phyloP scores from a whole-genome alignment of 2,329 filamentous ascomycete genomes.

The Exserohilum turcica region DNA sequence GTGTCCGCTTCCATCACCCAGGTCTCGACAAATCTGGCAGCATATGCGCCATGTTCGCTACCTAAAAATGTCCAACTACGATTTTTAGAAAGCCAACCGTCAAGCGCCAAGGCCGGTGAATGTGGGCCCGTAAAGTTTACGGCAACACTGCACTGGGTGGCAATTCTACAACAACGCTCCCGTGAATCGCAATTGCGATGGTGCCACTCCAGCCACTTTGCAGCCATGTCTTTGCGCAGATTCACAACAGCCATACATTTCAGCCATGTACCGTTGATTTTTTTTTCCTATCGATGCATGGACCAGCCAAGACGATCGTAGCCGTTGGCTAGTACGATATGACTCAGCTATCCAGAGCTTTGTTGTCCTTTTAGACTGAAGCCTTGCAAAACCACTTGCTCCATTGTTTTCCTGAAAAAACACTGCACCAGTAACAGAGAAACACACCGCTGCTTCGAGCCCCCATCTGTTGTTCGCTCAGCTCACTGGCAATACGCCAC shows the following conservation, averaged over 20 bases:
- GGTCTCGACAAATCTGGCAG: background rate
- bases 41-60: slow-evolving; percentile 1
- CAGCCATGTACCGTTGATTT: slow-evolving; percentile 18
- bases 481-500: slow-evolving; percentile 6
- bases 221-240: slow-evolving; percentile 20
- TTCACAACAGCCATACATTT: slow-evolving; percentile 7
- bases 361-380: background rate
- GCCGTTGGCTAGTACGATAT: background rate
- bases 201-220: slow-evolving; percentile 17
- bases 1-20: slow-evolving; percentile 1
- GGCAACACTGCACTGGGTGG: slow-evolving; percentile 20
- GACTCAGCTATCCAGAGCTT: slow-evolving; percentile 3
- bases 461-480: background rate
- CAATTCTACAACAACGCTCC: slow-evolving; percentile 13
- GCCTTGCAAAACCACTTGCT: background rate
- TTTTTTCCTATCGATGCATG: background rate
- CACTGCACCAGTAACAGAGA: slow-evolving; percentile 4
- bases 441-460: slow-evolving; percentile 11
- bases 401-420: background rate
- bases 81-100: background rate
- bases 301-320: background rate
- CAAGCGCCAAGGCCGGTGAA: slow-evolving; percentile 9
- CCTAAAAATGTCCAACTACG: slow-evolving; percentile 1
- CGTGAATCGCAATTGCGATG: slow-evolving; percentile 9
- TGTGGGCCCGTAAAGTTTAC: background rate